Percentiles rank a stretch among this genome's conserved stretches.
These are phyloP conservation scores for Pseudoneurospora amorphoporcata DNA, from an alignment of 495 filamentous ascomycete species.

Conservation along the genomic window DNA sequence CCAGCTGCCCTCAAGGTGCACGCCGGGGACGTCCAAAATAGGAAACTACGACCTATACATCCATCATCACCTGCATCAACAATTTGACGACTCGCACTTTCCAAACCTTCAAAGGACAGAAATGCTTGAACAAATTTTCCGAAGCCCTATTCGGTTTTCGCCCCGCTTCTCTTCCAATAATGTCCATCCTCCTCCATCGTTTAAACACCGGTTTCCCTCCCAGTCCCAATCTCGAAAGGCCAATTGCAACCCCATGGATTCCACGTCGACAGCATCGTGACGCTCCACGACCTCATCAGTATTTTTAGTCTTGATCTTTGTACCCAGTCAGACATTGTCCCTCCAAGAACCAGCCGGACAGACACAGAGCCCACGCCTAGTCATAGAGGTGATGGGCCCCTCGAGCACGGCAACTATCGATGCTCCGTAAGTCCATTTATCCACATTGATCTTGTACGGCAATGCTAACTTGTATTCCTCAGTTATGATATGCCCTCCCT, in stretches of 20 bases:
- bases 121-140: neutral
- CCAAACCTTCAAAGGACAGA: neutral
- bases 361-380: neutral
- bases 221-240: neutral
- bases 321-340: neutral
- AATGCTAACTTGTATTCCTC: neutral
- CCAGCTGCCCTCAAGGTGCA: neutral
- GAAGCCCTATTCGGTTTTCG: neutral
- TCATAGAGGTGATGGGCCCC: neutral
- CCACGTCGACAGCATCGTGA: neutral
- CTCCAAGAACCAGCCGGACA: neutral
- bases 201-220: neutral
- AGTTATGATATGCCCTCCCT: neutral
- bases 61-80: neutral
- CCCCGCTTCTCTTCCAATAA: neutral
- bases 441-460: neutral
- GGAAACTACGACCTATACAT: neutral
- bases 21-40: neutral
- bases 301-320: neutral
- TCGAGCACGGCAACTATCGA: neutral
- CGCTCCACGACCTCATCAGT: neutral
- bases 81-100: neutral
- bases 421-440: neutral
- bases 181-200: neutral
- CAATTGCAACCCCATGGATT: neutral